Conservation (phyloP, 2,329 filamentous ascomycete species). For the Diplodia mutila region DNA sequence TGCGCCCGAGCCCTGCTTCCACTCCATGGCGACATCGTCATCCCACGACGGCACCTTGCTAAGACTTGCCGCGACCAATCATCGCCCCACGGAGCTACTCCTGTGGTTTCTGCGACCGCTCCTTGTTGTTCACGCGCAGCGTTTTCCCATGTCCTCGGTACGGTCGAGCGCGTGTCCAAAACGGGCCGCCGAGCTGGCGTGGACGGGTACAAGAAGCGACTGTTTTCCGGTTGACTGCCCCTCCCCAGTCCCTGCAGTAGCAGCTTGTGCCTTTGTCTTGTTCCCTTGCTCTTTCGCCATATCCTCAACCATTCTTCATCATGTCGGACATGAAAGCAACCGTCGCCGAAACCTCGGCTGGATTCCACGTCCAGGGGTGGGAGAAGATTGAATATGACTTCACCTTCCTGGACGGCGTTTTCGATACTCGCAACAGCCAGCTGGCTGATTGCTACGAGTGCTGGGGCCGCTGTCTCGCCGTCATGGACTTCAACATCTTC, state of each 20-base stretch:
- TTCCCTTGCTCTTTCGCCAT: conserved; percentile 26
- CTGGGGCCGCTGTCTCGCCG: conserved; percentile 68
- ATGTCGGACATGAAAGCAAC: conserved; percentile 74
- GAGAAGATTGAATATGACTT: conserved; percentile 80
- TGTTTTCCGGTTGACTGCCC: not conserved
- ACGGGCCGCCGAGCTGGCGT: not conserved
- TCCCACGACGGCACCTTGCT: not conserved
- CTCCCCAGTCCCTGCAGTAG: not conserved
- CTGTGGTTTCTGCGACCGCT: not conserved
- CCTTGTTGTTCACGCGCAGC: not conserved
- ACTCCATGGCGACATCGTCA: conserved; percentile 15
- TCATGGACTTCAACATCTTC: conserved; percentile 74
- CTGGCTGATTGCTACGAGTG: conserved; percentile 67
- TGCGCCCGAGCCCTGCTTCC: not conserved
- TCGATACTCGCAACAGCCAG: conserved; percentile 62
- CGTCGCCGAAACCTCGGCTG: conserved; percentile 64
- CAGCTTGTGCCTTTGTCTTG: conserved; percentile 23
- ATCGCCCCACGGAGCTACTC: not conserved
- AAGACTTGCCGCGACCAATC: not conserved
- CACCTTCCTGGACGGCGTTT: conserved; percentile 71
- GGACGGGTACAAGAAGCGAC: conserved; percentile 12
- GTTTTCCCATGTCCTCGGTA: not conserved
- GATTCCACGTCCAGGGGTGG: conserved; percentile 73
- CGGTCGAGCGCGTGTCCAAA: not conserved
- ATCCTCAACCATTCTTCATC: conserved; percentile 31